Base-by-base conservation (phyloP, 2,329 filamentous ascomycete genomes). In the Colletotrichum spaethianum region DNA sequence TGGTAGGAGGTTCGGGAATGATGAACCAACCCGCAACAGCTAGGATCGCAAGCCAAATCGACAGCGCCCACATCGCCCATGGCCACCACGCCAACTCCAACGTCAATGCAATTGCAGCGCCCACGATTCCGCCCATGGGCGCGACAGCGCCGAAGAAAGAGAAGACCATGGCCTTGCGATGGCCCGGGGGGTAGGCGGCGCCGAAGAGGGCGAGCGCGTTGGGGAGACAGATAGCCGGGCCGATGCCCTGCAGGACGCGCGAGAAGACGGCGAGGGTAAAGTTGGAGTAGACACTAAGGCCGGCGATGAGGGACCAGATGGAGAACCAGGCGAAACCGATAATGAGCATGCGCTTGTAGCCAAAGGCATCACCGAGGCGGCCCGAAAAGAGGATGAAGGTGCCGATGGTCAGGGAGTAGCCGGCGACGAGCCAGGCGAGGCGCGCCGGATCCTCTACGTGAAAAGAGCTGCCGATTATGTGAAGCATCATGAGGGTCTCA, bases 191-290 rank as follows among this genome's bases (percentile, higher is more conserved):
- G 74, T 92, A 93, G 0, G 87, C 85, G 0, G 83, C 82, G 2
- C 90, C 91, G 0, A 93, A 79, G 16, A 94, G 83, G 2, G 90
- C 91, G 28, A 93, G 80, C 0, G 85, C 90, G 73, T 92, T 93
- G 0, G 92, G 92, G 31, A 93, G 82, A 14, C 87, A 81, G 42
- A 93, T 83, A 0, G 91, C 90, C 0, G 90, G 89, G 0, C 92
- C 92, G 23, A 92, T 85, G 0, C 90, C 89, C 73, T 89, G 86
- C 12, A 90, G 77, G 3, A 83, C 86, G 31, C 88, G 83, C 26
- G 82, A 82, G 63, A 88, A 81, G 28, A 81, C 82, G 77, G 70
- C 70, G 50, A 70, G 60, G 20, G 66, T 66, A 60, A 70, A 70
- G 46, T 68, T 53, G 31, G 55, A 63, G n/a, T 68, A 77, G 7